A percentile compares a stretch with the other conserved stretches of the same genome.
Conservation (phyloP, 208 protist genomes). For the Angomonas desouzai region DNA sequence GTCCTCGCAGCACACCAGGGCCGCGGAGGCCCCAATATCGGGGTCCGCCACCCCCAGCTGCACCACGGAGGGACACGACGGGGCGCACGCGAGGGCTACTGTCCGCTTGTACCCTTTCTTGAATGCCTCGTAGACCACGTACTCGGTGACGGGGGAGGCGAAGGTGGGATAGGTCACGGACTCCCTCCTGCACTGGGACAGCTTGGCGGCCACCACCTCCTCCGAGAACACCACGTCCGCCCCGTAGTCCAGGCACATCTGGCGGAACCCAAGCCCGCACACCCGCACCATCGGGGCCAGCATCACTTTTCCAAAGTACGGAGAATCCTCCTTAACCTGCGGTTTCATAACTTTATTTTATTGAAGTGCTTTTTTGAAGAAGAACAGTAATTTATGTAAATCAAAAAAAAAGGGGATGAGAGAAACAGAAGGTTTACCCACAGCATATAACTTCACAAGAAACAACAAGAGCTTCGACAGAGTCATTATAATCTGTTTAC, state of each 20-base stretch:
- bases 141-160: slow-evolving; percentile 63
- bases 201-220: slow-evolving; percentile 95
- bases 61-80: slow-evolving; percentile 68
- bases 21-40: slow-evolving; percentile 73
- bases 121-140: slow-evolving; percentile 77
- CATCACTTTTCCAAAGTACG: slow-evolving; percentile 74
- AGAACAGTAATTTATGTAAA: slow-evolving; percentile 2
- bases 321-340: slow-evolving; percentile 16
- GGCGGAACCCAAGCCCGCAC: slow-evolving; percentile 88
- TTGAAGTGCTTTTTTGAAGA: neutral
- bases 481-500: neutral
- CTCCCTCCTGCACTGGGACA: slow-evolving; percentile 58
- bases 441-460: too few species aligned
- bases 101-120: slow-evolving; percentile 66
- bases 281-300: slow-evolving; percentile 96
- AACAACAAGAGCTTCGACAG: slow-evolving; percentile 4
- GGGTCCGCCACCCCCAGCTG: slow-evolving; percentile 91
- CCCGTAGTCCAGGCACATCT: slow-evolving; percentile 87
- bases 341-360: neutral
- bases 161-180: slow-evolving; percentile 49
- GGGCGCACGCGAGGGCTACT: slow-evolving; percentile 40
- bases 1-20: slow-evolving; percentile 81
- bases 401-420: slow-evolving; percentile 18
- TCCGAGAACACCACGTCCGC: slow-evolving; percentile 97
- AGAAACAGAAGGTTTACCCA: too few species aligned